Conservation (phyloP, 2,329 filamentous ascomycete genomes). For the Elsinoe ampelina region DNA sequence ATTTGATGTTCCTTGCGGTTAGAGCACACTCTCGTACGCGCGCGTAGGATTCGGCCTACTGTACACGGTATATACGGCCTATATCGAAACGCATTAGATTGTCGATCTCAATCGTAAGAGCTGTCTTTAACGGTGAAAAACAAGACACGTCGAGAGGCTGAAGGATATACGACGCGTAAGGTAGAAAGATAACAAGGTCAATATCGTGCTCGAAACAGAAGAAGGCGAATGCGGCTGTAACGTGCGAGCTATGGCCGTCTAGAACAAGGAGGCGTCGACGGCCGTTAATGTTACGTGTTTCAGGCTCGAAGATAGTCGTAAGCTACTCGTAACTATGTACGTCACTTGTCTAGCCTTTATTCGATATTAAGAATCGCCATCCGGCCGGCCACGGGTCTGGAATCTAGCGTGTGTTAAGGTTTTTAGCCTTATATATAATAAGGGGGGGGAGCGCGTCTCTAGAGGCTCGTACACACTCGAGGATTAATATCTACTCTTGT, state of each 20-base stretch:
- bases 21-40: background rate
- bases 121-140: background rate
- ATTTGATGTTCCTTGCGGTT: background rate
- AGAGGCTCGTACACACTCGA: background rate
- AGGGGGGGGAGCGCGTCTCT: too few species aligned
- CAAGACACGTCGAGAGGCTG: background rate
- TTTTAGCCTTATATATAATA: too few species aligned
- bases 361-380: background rate
- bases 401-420: too few species aligned
- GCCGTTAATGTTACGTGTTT: background rate
- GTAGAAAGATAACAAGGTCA: background rate
- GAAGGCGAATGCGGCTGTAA: background rate
- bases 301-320: background rate
- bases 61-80: background rate
- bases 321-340: too few species aligned
- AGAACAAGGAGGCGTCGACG: background rate
- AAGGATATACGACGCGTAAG: background rate
- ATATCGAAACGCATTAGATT: background rate
- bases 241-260: background rate
- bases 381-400: too few species aligned
- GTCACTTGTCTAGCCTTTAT: background rate
- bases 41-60: background rate
- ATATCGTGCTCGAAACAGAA: background rate
- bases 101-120: too few species aligned
- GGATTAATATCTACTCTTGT: background rate